Percentiles rank a stretch among this genome's conserved stretches.
Conservation (phyloP, 148 eudicot species). For the Vaccinium vitisidaea region DNA sequence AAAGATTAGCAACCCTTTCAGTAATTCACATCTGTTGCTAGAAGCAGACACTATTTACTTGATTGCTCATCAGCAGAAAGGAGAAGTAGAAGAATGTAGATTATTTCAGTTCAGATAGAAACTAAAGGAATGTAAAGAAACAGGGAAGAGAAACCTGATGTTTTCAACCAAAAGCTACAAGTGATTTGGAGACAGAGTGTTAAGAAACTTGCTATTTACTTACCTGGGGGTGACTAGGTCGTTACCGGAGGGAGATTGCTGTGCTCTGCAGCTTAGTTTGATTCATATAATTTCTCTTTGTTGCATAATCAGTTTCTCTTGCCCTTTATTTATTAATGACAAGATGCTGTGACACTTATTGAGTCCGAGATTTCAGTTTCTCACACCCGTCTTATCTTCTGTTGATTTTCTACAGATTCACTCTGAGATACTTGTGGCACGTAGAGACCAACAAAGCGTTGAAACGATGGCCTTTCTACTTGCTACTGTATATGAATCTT, state of each 20-base stretch:
- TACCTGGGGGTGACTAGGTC: background rate
- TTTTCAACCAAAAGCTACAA: background rate
- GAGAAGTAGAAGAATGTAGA: background rate
- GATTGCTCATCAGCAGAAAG: background rate
- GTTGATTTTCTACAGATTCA: constrained; percentile 37
- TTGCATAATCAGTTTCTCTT: background rate
- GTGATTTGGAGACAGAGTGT: background rate
- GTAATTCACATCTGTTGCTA: background rate
- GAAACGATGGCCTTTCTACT: constrained; percentile 39
- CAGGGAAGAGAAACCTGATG: background rate
- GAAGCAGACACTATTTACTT: background rate
- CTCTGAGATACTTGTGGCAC: constrained; percentile 33
- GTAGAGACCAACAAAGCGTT: constrained; percentile 30
- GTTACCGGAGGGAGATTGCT: background rate
- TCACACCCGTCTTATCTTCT: background rate
- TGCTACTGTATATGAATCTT: constrained; percentile 56
- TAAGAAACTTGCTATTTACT: background rate
- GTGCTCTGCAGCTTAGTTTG: background rate
- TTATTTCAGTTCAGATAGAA: background rate
- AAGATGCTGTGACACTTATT: background rate
- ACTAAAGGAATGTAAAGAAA: background rate
- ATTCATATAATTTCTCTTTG: background rate
- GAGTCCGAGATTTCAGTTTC: background rate
- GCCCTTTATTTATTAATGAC: background rate
- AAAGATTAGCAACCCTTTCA: background rate